phyloP scores from a whole-genome alignment of 228 moss, liverwort and hornwort genomes.

The Sphagnum magellanicum region DNA sequence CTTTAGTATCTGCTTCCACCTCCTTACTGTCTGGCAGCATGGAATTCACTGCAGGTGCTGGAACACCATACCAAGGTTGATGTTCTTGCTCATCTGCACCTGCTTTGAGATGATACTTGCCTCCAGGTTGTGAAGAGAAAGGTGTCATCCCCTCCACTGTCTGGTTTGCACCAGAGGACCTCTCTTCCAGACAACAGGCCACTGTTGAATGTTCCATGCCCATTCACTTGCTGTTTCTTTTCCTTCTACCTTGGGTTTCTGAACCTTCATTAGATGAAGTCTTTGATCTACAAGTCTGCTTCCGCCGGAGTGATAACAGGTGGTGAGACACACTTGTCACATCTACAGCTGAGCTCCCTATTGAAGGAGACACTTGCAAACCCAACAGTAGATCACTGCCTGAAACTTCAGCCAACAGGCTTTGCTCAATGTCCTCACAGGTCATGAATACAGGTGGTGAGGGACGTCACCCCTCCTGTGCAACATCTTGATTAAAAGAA shows the following conservation, averaged over 20 bases:
- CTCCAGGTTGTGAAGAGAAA: conserved; percentile 27
- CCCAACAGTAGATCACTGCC: conserved; percentile 18
- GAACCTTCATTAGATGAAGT: conserved; percentile 6
- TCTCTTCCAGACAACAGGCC: conserved; percentile 40
- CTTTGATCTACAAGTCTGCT: conserved; percentile 25
- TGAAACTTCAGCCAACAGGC: conserved; percentile 78
- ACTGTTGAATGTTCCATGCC: conserved; percentile 44
- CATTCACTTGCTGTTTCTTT: conserved; percentile 12
- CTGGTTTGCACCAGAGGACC: conserved; percentile 19
- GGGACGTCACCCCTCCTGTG: conserved; percentile 13
- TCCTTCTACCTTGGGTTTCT: conserved; percentile 14
- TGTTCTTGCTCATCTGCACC: conserved; percentile 21
- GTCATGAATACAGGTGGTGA: conserved; percentile 72
- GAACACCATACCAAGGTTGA: conserved; percentile 45
- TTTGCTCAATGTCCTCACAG: conserved; percentile 96
- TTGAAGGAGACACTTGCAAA: conserved; percentile 14
- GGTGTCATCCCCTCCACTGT: conserved; percentile 26
- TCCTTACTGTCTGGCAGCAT: conserved; percentile 67
- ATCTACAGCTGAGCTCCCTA: conserved; percentile 30
- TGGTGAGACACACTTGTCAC: conserved; percentile 73
- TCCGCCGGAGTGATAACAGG: conserved; percentile 80
- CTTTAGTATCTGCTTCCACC: conserved; percentile 38
- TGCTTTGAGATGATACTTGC: conserved; percentile 21
- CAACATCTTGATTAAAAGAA: not conserved
- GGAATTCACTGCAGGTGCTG: conserved; percentile 48